These are phyloP conservation scores for Colletotrichum camelliae DNA, from an alignment of 2,329 filamentous ascomycete genomes.

Conservation along the genomic window DNA sequence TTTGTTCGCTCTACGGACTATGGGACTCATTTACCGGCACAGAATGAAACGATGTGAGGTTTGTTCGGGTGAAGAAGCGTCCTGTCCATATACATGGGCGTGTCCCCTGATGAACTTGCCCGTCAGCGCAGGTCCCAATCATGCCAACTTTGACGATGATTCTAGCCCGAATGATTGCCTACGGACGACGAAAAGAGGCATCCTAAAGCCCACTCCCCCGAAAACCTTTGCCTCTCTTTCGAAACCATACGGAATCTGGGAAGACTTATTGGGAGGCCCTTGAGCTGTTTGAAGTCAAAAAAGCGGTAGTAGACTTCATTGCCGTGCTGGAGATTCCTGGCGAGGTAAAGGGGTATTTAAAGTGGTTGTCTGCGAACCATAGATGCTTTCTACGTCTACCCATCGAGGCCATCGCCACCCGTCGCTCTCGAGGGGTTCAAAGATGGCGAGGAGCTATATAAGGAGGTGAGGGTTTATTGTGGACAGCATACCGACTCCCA, in stretches of 20 bases:
- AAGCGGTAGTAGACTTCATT: no score
- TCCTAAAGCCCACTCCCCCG: fast-evolving
- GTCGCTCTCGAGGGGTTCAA: not conserved
- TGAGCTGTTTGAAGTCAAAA: not conserved
- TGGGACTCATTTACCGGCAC: fast-evolving
- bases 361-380: not conserved
- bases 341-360: not conserved
- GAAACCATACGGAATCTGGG: not conserved
- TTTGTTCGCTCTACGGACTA: not conserved
- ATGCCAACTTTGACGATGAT: not conserved
- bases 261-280: not conserved
- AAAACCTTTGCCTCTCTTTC: not conserved
- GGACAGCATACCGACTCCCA: not conserved
- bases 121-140: not conserved
- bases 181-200: not conserved
- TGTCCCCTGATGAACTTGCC: not conserved
- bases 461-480: not conserved
- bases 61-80: not conserved
- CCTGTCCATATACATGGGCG: not conserved
- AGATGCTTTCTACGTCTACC: not conserved
- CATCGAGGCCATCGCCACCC: not conserved
- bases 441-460: not conserved
- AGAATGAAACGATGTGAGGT: fast-evolving
- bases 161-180: not conserved
- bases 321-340: no score